A percentile compares a stretch with the other conserved stretches of the same genome.
Conservation (phyloP, 169 alveolate genomes). For the Theileria luwenshuni region DNA sequence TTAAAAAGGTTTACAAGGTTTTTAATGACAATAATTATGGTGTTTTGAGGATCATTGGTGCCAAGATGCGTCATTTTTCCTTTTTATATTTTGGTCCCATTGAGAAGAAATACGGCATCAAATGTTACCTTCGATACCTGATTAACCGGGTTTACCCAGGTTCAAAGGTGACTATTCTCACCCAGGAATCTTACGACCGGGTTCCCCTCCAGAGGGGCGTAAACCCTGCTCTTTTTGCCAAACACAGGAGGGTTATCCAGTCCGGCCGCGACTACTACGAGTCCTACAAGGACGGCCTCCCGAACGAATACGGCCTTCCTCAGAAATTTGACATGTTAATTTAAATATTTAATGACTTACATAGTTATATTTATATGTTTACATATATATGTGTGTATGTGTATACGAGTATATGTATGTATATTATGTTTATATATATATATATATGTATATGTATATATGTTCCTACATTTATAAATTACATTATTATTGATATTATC, state of each 20-base stretch:
- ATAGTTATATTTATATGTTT: not conserved
- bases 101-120: slow-evolving; percentile 58
- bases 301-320: slow-evolving; percentile 47
- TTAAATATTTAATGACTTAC: not conserved
- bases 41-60: slow-evolving; percentile 69
- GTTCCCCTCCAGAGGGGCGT: slow-evolving; percentile 35
- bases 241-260: slow-evolving; percentile 48
- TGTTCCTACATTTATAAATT: too few relatives aligned
- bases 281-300: slow-evolving; percentile 48
- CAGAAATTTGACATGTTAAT: slow-evolving; percentile 58
- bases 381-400: not conserved
- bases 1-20: slow-evolving; percentile 55
- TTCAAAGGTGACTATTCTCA: slow-evolving; percentile 54
- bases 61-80: slow-evolving; percentile 70
- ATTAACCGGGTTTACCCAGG: slow-evolving; percentile 64
- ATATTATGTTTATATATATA: not conserved
- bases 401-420: not conserved
- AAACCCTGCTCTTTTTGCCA: slow-evolving; percentile 47
- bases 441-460: not conserved
- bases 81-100: slow-evolving; percentile 70
- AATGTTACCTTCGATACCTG: slow-evolving; percentile 45
- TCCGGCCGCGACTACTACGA: slow-evolving; percentile 60
- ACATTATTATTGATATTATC: too few relatives aligned
- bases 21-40: slow-evolving; percentile 72
- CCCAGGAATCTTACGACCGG: slow-evolving; percentile 44